Conservation (phyloP, 164 flowering plant species). For the Cinnamomum micranthum region DNA sequence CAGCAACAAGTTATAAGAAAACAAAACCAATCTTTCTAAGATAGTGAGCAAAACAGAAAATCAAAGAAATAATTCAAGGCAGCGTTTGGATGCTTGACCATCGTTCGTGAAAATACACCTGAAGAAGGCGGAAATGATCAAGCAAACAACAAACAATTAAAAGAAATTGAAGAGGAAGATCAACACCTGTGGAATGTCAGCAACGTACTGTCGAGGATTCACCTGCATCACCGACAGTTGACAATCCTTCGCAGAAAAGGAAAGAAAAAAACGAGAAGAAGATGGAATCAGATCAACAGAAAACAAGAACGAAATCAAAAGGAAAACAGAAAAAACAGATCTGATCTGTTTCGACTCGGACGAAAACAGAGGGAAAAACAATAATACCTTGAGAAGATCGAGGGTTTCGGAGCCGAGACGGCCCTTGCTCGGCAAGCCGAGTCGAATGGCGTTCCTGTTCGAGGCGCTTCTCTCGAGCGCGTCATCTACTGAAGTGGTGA, state of each 20-base stretch:
- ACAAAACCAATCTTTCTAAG: too few species aligned
- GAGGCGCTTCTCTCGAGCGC: not conserved
- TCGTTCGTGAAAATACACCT: too few species aligned
- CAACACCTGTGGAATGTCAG: constrained; percentile 80
- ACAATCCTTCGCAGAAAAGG: constrained; percentile 61
- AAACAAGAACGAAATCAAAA: not conserved
- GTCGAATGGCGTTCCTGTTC: constrained; percentile 61
- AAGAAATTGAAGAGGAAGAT: not conserved
- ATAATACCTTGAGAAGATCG: constrained; percentile 73
- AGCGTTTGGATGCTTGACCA: too few species aligned
- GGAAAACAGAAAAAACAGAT: not conserved
- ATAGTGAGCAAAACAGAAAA: too few species aligned
- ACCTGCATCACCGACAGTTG: constrained; percentile 83
- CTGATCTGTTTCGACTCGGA: too few species aligned
- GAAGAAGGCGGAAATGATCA: too few species aligned
- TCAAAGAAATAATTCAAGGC: too few species aligned
- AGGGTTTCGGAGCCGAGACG: constrained; percentile 84
- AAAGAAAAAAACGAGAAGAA: not conserved
- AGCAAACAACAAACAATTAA: not conserved
- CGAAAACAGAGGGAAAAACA: not conserved
- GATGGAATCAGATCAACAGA: not conserved
- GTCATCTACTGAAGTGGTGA: not conserved
- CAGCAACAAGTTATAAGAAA: too few species aligned
- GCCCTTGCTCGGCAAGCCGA: constrained; percentile 95
- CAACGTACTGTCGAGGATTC: constrained; percentile 95